Percentiles rank a stretch among this genome's conserved stretches.
Evolutionary conservation across 805 yeast genomes (phyloP).

Genomic region (Debaryomyces tyrocola): DNA sequence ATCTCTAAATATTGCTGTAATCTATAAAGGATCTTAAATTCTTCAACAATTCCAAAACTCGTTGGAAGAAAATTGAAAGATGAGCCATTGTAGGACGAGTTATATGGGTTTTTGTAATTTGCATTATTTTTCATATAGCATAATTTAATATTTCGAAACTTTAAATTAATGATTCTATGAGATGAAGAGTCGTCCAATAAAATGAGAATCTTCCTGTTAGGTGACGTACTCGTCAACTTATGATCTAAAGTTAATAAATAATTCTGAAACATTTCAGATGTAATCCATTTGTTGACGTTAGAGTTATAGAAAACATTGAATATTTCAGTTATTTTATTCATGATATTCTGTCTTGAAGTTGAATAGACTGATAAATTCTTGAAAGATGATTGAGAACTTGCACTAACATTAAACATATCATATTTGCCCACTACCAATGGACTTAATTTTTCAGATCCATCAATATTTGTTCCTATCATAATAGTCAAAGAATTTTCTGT

Average conservation of each 20-base stretch:
- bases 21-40: slow-evolving; percentile 58
- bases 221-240: slow-evolving; percentile 45
- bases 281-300: slow-evolving; percentile 62
- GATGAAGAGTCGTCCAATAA: slow-evolving; percentile 62
- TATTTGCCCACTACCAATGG: slow-evolving; percentile 63
- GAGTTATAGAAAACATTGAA: slow-evolving; percentile 58
- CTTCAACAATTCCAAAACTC: slow-evolving; percentile 63
- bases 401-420: slow-evolving; percentile 42
- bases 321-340: slow-evolving; percentile 48
- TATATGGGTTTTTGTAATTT: slow-evolving; percentile 37
- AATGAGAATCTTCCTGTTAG: slow-evolving; percentile 50
- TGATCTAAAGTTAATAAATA: slow-evolving; percentile 63
- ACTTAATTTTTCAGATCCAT: slow-evolving; percentile 61
- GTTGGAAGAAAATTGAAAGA: slow-evolving; percentile 58
- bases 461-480: slow-evolving; percentile 62
- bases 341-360: slow-evolving; percentile 15
- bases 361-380: slow-evolving; percentile 10
- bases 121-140: slow-evolving; percentile 39
- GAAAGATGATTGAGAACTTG: slow-evolving; percentile 22
- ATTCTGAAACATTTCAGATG: slow-evolving; percentile 61
- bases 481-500: slow-evolving; percentile 50
- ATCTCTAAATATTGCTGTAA: slow-evolving; percentile 54
- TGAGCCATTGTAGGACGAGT: slow-evolving; percentile 40
- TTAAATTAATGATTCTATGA: slow-evolving; percentile 51
- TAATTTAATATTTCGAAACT: slow-evolving; percentile 34